Evolutionary conservation across 441 rosid genomes (phyloP), one percentile per base, ranked within the genome.

Genomic region (Adansonia gregorii): DNA sequence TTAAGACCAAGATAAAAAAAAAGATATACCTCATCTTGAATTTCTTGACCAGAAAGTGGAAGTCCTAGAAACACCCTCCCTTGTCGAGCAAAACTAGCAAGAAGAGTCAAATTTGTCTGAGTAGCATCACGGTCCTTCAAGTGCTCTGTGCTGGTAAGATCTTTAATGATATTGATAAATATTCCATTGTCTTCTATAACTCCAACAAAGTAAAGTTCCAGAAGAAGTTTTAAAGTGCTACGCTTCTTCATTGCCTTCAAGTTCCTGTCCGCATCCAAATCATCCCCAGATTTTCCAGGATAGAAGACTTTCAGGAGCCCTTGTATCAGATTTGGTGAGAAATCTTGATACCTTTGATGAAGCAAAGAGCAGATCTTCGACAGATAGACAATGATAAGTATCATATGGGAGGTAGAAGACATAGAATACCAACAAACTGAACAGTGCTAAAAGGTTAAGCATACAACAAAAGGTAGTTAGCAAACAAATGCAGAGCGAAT

Each of bases 1-100:
- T 59, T 20, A 74, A 22, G 78, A 63, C n/a, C 61, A 49, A 56
- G 31, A 65, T 49, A 64, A 39, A 45, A 2, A 35, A 35, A 65
- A 60, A 31, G 48, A 3, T 73, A 69, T 81, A 94, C 98, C 93
- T 93, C 98, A 83, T 92, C 97, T 69, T 87, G 80, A 79, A 87
- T 72, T 82, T 96, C 97, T 78, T 83, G 98, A 73, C 93, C 95
- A 82, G 97, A 90, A 4, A 87, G 86, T 41, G 98, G 88, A 81
- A 97, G 94, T 64, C 98, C 99, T 51, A 93, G 78, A 82, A 97
- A 92, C 66, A 91, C 83, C 86, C 98, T 89, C 67, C 94, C 98
- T 93, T 97, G 99, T 55, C 98, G 88, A 85, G 98, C 98, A 89
- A 97, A 97, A 88, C 97, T 89, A 76, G 94, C 92, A 78, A 97